Evolutionary conservation across 179 eudicot genomes (phyloP), one percentile per base, ranked within the genome.

Genomic region (Heliamphora pulchella): DNA sequence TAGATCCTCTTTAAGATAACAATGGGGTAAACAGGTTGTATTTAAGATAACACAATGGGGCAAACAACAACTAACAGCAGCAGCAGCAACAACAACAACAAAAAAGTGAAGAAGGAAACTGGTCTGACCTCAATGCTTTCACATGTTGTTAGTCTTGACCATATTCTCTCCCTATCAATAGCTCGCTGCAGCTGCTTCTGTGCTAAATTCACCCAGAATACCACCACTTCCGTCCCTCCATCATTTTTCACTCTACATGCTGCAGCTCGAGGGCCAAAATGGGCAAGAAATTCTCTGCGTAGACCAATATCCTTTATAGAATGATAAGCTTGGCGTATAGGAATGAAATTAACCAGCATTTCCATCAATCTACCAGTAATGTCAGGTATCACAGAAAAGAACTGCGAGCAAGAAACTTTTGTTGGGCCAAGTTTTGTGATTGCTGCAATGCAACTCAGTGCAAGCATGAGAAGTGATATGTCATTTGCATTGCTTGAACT

Each of bases 261-360:
- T 76, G 97, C 94, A 64, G 94, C 98, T 83, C 94, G 91, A 78
- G 97, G 93, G 78, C 98, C 98, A 87, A 91, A 93, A 88, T 91
- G 93, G 83, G 90, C 88, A 79, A 95, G 89, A 82, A 91, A 95
- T 85, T 95, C 98, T 87, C 89, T 85, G 78, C 74, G 89, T 41
- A 95, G 84, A 80, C 97, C 96, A 84, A 95, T 92, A 78, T 91
- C 92, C 86, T 93, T 93, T 63, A 89, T 82, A 80, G 85, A 82
- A 70, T 78, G 87, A 78, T 91, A 92, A 71, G 94, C 97, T 82
- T 92, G 91, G 81, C 86, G 88, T 54, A 93, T 86, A 70, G 98
- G 88, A 85, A 90, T 70, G 71, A 86, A 90, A 82, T 92, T 91
- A 81, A 90, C 90, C 57, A 93, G 88, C 87, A 85, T 85, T 71